phyloP scores from a whole-genome alignment of 2,329 filamentous ascomycete species.

The Stagonosporopsis cucurbitacearum region DNA sequence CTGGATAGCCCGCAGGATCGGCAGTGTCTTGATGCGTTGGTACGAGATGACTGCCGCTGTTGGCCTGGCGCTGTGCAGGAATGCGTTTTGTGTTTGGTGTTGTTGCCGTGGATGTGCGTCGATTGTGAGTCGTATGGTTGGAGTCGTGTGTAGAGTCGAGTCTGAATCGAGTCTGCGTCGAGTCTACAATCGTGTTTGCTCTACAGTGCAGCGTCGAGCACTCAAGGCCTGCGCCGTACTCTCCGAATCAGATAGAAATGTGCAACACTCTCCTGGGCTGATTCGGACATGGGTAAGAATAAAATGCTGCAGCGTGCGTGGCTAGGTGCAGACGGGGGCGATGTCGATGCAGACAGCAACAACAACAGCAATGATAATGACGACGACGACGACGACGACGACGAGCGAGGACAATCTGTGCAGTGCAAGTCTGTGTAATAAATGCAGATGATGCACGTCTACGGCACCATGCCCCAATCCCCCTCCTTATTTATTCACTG shows the following conservation, averaged over 20 bases:
- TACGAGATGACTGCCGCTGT: not conserved
- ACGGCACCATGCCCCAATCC: slow-evolving; percentile 14
- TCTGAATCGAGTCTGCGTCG: too few relatives aligned
- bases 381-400: too few relatives aligned
- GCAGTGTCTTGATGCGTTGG: not conserved
- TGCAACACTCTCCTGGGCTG: slow-evolving; percentile 30
- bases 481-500: slow-evolving; percentile 10
- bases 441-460: slow-evolving; percentile 16
- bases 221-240: slow-evolving; percentile 41
- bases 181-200: too few relatives aligned
- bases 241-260: slow-evolving; percentile 45
- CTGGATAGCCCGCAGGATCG: slow-evolving; percentile 6
- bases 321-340: slow-evolving; percentile 14
- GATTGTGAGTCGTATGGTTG: too few relatives aligned
- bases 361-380: slow-evolving; percentile 7
- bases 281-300: slow-evolving; percentile 44
- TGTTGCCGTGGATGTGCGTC: too few relatives aligned
- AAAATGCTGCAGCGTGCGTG: slow-evolving; percentile 13
- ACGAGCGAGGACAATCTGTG: too few relatives aligned
- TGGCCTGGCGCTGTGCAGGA: slow-evolving; percentile 13
- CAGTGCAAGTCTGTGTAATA: too few relatives aligned
- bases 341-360: slow-evolving; percentile 18
- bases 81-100: slow-evolving; percentile 8
- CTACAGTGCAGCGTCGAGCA: not conserved
- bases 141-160: too few relatives aligned